Evolutionary conservation across 352 stramenopile genomes (phyloP), one percentile per base, ranked within the genome.

Genomic region (Pythium sukuiense): DNA sequence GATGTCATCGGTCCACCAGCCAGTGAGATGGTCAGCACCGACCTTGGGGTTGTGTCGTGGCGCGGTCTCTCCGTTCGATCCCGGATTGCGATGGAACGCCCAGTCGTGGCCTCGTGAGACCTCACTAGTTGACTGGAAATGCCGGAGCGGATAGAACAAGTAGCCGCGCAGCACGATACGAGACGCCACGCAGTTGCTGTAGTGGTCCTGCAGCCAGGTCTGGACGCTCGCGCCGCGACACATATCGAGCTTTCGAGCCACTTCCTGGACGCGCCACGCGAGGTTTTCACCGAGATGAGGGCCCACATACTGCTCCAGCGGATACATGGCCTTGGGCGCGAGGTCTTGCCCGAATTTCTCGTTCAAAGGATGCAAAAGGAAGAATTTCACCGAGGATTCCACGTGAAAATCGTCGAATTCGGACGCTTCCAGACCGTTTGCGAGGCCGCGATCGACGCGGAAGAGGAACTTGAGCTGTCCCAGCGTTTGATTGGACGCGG

Each of bases 361-460:
- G 8, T 74, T 24, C 26, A 80, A 56, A 20, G 78, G 70, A 59
- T 87, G 78, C 12, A 91, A 57, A 50, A 93, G 52, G 63, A 93
- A 93, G 58, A 91, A 93, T 62, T 93, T 93, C 69, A 93, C 78
- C 2, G 84, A 91, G 20, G 77, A 87, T 62, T 93, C 82, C n/a
- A 90, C 80, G 56, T 93, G 84, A 41, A 80, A 79, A 61, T 90
- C 74, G 37, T 64, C 55, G 8, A 64, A 61, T 29, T 66, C 39
- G n/a, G 30, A 30, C 48, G 8, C 48, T 3, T 55, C 48, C 20
- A 55, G 6, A 32, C 14, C 16, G 60, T 59, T 16, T n/a, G 49
- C 27, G 16, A 37, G n/a, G 0, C 55, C 24, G 6, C 0, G 45
- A 1, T 65, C 35, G 6, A 72, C 43, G 1, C 77, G 81, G 67